Conservation (phyloP, 208 protist genomes). For the Trypanosomatidae sp. region DNA sequence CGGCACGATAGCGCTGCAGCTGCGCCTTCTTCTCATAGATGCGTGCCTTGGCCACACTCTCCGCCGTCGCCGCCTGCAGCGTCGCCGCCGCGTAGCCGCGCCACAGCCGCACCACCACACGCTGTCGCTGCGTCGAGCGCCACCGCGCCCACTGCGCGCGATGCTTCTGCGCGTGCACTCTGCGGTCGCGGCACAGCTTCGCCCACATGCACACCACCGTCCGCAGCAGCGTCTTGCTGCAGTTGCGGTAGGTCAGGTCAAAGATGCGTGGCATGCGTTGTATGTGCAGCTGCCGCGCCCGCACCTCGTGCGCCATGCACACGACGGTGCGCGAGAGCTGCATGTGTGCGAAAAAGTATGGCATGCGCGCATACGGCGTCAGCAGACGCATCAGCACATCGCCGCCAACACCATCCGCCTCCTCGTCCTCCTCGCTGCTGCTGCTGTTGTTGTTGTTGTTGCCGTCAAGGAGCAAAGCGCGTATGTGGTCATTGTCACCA, state of each 20-base stretch:
- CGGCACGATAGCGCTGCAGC: constrained; percentile 17
- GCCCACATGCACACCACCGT: constrained; percentile 45
- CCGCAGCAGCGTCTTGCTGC: constrained; percentile 37
- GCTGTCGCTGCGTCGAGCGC: constrained; percentile 29
- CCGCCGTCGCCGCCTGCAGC: constrained; percentile 21
- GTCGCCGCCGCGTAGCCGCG: constrained; percentile 29
- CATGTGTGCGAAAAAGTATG: constrained; percentile 61
- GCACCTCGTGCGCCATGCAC: constrained; percentile 23
- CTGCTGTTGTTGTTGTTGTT: too few species aligned
- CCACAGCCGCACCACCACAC: constrained; percentile 29
- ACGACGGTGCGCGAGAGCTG: constrained; percentile 27
- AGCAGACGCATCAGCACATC: constrained; percentile 18
- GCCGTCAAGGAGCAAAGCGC: too few species aligned
- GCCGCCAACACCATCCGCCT: too few species aligned
- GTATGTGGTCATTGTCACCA: too few species aligned
- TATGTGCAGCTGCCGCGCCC: constrained; percentile 27
- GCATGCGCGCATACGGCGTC: constrained; percentile 40
- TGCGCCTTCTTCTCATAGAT: constrained; percentile 17
- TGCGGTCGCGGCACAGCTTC: constrained; percentile 23
- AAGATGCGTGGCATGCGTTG: constrained; percentile 40
- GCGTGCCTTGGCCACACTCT: constrained; percentile 14
- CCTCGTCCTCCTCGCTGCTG: too few species aligned
- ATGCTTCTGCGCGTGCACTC: constrained; percentile 33
- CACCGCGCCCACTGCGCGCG: constrained; percentile 42
- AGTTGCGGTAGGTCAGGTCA: constrained; percentile 25